Base-by-base conservation (phyloP, 192 early-diverging fungal species). In the Gaertneriomyces semiglobifer region DNA sequence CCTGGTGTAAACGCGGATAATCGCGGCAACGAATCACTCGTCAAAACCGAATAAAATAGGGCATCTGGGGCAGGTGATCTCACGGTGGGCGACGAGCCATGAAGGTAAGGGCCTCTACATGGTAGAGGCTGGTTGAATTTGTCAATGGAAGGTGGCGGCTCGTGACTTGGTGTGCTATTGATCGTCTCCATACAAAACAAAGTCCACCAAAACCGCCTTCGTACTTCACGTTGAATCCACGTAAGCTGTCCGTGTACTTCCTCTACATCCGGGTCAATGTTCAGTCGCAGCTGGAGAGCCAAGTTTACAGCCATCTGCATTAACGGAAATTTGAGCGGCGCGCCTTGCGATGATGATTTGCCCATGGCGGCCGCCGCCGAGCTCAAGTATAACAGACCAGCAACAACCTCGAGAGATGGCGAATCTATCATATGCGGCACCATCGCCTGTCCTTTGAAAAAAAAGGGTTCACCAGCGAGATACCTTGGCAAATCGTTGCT, bases 221-320 rank as follows among this genome's bases (percentile, higher is more conserved):
- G 59, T 12, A 53, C 45, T 44, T 70, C 68, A 46, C 63, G 62
- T 7, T 20, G 14, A n/a, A 62, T 40, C 68, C 68, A 70, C 4
- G 68, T 44, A 10, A 70, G 33, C 39, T 44, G 43, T 12, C 68
- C 68, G 56, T 70, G 68, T 19, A 70, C 68, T 33, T 70, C 68
- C 44, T 70, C 68, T 10, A 70, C 60, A 56, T 70, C 68, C 25
- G 68, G 68, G 45, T 70, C 68, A 16, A 70, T 46, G 42, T 63
- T 70, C 38, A 70, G n/a, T 18, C 52, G 53, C 3, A 70, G 12
- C 18, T 53, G 16, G 4, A 39, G 14, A 14, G 55, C 55, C 0
- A 59, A 12, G 42, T 38, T 16, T 19, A 70, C 10, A 5, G 68
- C 58, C 42, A 43, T 51, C n/a, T 38, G 50, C 6, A 52, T 25